These are phyloP conservation scores for Westerdykella aurantiaca DNA, from an alignment of 2,329 filamentous ascomycete species.

Conservation along the genomic window DNA sequence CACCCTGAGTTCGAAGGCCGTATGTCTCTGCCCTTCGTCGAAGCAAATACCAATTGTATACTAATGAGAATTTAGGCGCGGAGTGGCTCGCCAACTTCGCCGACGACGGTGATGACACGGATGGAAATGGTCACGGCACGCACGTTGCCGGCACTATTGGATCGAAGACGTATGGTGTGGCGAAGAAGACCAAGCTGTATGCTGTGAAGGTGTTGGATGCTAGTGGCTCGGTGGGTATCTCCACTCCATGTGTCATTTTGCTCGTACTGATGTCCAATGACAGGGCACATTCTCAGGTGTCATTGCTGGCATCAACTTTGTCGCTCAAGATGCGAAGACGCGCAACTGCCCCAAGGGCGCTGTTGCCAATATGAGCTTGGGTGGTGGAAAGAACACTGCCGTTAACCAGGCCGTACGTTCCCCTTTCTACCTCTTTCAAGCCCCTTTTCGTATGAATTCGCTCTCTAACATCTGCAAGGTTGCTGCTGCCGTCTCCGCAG, in stretches of 20 bases:
- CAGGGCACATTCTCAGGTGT: slow-evolving; percentile 19
- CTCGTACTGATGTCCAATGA: neutral
- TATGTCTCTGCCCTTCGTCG: slow-evolving; percentile 10
- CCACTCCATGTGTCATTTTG: neutral
- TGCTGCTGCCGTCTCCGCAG: slow-evolving; percentile 25
- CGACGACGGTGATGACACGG: slow-evolving; percentile 15
- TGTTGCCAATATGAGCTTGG: slow-evolving; percentile 33
- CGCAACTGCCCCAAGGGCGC: slow-evolving; percentile 24
- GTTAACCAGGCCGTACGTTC: slow-evolving; percentile 21
- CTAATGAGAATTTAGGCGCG: slow-evolving; percentile 13
- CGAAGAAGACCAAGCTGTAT: slow-evolving; percentile 31
- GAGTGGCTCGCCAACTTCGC: slow-evolving; percentile 23
- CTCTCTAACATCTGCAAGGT: slow-evolving; percentile 9
- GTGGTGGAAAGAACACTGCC: slow-evolving; percentile 17
- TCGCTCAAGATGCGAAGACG: slow-evolving; percentile 12
- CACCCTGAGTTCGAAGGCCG: slow-evolving; percentile 43
- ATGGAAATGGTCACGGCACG: slow-evolving; percentile 34
- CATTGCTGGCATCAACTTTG: slow-evolving; percentile 23
- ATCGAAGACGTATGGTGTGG: slow-evolving; percentile 29
- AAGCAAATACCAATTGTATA: neutral
- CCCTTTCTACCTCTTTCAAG: neutral
- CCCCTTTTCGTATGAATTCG: neutral
- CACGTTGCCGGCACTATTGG: slow-evolving; percentile 33
- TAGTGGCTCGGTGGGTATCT: slow-evolving; percentile 26
- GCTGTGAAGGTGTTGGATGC: slow-evolving; percentile 35